Base-by-base conservation (phyloP, 352 stramenopile species). In the Phytophthora agathidicida region DNA sequence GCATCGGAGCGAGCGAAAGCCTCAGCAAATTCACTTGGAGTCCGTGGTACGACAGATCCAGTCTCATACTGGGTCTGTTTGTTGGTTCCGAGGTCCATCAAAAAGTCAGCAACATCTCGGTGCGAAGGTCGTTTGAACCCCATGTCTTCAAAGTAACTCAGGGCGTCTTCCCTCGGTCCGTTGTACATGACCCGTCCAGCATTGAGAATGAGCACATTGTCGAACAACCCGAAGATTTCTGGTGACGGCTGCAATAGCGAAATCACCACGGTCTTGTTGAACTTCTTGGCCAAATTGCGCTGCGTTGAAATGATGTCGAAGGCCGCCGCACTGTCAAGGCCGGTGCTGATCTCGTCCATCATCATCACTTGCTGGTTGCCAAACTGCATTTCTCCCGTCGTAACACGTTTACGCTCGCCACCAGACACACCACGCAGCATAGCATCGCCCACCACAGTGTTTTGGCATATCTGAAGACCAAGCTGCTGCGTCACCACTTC, bases 271-370 rank as follows among this genome's bases (percentile, higher is more conserved):
- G 75, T 85, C 23, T 71, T 65, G 31, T 71, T 51, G 32, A 85
- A 56, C 7, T 50, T 57, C 50, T 77, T 59, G n/a, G 74, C 65
- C 10, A 77, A 19, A 24, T 57, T 65, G 8, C 64, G 48, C 31
- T 78, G 56, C 3, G 52, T 59, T 0, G 52, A 22, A 27, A 75
- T 55, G 61, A 98, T 98, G 48, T 98, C 92, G 55, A 76, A 96
- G 3, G 91, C 93, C 3, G 89, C 94, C 3, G 90, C 83, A 33
- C 75, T 83, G 77, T 98, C 93, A n/a, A 98, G 80, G 1, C 93
- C 95, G 7, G 91, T 98, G 48, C 77, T 93, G 62, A 98, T 97
- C 70, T 96, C 86, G 70, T 98, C 93, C 65, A 87, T 83, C 47
- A 94, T 83, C 36, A 89, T 54, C 5, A 97, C 80, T 38, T 76